Base-by-base conservation (phyloP, 169 alveolate species). In the Ichthyophthirius multifiliis region DNA sequence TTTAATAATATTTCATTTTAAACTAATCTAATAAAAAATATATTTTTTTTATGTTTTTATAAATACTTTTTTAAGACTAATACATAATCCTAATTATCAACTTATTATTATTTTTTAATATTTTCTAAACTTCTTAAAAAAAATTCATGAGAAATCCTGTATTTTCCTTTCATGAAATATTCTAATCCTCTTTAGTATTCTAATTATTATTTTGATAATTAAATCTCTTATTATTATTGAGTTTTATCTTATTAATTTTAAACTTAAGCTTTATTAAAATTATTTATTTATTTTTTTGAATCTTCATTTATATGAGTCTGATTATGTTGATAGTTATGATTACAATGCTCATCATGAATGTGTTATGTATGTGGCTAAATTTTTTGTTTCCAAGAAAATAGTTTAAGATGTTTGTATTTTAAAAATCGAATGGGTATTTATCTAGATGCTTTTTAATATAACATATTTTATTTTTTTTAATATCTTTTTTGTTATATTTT, bases 111-210 rank as follows among this genome's bases (percentile, higher is more conserved):
- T 46, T 65, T 44, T 55, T 65, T 32, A 3, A 46, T 20, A 16
- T 37, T 32, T 41, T 65, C 55, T 7, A 79, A 32, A 31, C 35
- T 41, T 35, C 80, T 44, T 67, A 41, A 55, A 48, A 79, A 79
- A 23, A 79, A 79, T 47, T 79, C 73, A 35, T 43, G 64, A n/a
- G 85, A 74, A 32, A 79, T 43, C 67, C 85, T 79, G 27, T 32
- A 67, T 55, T 79, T 79, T 32, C 85, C 85, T 30, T 65, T 34
- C 15, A 46, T 23, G 74, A 65, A 45, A 13, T 35, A 48, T 20
- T 65, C 41, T 18, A 65, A 63, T 10, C 75, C 85, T 35, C 47
- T 65, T 23, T 65, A 46, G 41, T 79, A 79, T 65, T 79, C 55
- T n/a, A n/a, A n/a, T n/a, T n/a, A n/a, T 34, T 79, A 79, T 37